Evolutionary conservation across 192 early-diverging fungal genomes (phyloP), one percentile per base, ranked within the genome.

Genomic region (Rhizophlyctis rosea): DNA sequence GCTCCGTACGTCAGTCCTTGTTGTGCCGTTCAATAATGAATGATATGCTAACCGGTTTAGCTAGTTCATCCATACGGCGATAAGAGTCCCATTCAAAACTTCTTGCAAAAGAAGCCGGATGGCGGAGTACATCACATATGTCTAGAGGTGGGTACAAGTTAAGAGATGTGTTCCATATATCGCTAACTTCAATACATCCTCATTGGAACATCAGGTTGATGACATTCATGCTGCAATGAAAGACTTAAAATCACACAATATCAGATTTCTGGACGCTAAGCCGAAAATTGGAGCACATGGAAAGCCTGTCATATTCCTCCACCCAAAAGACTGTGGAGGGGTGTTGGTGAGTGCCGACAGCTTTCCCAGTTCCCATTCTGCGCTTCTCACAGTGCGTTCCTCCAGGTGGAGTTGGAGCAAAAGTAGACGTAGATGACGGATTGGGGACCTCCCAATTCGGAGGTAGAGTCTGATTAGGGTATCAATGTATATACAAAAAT

Each of bases 71-170:
- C 88, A 1, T 78, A 80, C 27, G 89, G 88, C 44, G 88, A 86
- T 7, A 85, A 83, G 59, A 86, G 84, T 35, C 91, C 91, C 29
- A 92, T 92, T 57, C 73, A 80, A 27, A 85, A 83, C 29, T 92
- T 91, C 67, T 68, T 93, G 27, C 83, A 82, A 34, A 90, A 90
- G 69, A 92, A 92, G 75, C 84, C 81, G 64, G 76, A 73, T 36
- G 91, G 91, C 23, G 89, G 91, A 16, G 88, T 92, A 65, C 91
- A 92, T 61, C 90, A 92, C 71, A 78, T 92, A 50, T 92, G 91
- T 70, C 77, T 91, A 47, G 85, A 91, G 64, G 87, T 78, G 58
- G 23, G 24, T 11, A n/a, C n/a, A n/a, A n/a, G n/a, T n/a, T n/a
- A n/a, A n/a, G n/a, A n/a, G n/a, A n/a, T n/a, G n/a, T n/a, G n/a